A percentile compares a stretch with the other conserved stretches of the same genome.
Evolutionary conservation across 2,329 filamentous ascomycete genomes (phyloP).

Genomic region (Colletotrichum sp.): DNA sequence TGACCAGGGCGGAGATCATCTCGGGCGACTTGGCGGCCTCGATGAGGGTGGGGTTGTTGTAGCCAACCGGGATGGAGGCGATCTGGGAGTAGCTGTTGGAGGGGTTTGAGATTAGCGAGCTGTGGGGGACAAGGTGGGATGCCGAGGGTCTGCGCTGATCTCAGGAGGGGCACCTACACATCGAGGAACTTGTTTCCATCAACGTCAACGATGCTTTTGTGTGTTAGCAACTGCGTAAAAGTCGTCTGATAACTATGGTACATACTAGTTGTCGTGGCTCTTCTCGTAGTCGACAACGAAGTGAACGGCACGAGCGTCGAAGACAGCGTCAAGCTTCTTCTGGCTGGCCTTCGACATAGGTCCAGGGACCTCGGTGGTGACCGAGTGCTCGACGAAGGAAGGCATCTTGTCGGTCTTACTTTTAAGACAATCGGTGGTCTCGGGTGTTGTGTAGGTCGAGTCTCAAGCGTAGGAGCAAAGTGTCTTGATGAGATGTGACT

Average conservation of each 20-base stretch:
- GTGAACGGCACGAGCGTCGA: slow-evolving; percentile 56
- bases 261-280: slow-evolving; percentile 55
- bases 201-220: slow-evolving; percentile 46
- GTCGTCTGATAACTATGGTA: fast-evolving
- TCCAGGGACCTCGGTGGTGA: slow-evolving; percentile 43
- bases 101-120: not conserved
- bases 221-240: not conserved
- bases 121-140: not conserved
- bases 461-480: not conserved
- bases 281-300: slow-evolving; percentile 59
- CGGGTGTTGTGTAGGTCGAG: not conserved
- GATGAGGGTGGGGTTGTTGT: slow-evolving; percentile 76
- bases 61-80: slow-evolving; percentile 82
- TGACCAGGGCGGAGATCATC: slow-evolving; percentile 76
- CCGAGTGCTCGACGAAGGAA: slow-evolving; percentile 35
- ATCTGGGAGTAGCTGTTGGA: slow-evolving; percentile 73
- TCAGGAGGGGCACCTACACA: slow-evolving; percentile 38
- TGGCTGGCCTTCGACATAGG: slow-evolving; percentile 42
- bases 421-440: not conserved
- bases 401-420: slow-evolving; percentile 29
- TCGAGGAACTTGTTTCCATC: slow-evolving; percentile 55
- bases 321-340: slow-evolving; percentile 51
- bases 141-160: not conserved
- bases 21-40: slow-evolving; percentile 70
- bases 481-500: not conserved